These are phyloP conservation scores for Eucalyptus regnans DNA, from an alignment of 345 rosid species.

Conservation along the genomic window DNA sequence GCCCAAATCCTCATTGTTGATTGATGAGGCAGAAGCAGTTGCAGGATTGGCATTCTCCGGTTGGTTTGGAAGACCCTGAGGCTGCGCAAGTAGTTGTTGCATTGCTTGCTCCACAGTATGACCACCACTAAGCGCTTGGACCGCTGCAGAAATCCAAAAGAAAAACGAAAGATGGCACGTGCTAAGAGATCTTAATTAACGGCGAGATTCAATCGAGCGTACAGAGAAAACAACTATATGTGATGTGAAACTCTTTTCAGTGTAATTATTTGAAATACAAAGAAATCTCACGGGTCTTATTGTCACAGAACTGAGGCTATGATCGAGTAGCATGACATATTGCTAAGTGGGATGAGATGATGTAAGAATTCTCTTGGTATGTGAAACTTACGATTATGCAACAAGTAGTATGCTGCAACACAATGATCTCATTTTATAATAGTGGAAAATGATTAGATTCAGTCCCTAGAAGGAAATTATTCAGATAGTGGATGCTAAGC, in stretches of 20 bases:
- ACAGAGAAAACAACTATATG: not conserved
- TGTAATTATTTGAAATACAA: not conserved
- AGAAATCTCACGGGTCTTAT: not conserved
- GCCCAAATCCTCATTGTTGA: not conserved
- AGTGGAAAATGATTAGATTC: not conserved
- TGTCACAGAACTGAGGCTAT: not conserved
- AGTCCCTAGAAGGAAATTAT: not conserved
- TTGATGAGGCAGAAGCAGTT: not conserved
- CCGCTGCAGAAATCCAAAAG: constrained; percentile 17
- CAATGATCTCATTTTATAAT: not conserved
- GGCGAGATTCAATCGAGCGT: not conserved
- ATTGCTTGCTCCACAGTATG: constrained; percentile 34
- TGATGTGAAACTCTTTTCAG: not conserved
- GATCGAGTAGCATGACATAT: not conserved
- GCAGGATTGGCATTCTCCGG: not conserved
- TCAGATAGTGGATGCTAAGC: not conserved
- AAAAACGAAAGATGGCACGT: not conserved
- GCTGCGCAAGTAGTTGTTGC: constrained; percentile 28
- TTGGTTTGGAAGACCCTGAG: not conserved
- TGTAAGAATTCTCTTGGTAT: not conserved
- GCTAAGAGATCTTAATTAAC: not conserved
- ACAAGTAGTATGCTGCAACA: not conserved
- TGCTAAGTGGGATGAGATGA: not conserved
- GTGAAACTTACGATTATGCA: not conserved
- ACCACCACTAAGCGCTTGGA: constrained; percentile 41